phyloP scores from a whole-genome alignment of 2,329 filamentous ascomycete species.

The Fusarium tricinctum region DNA sequence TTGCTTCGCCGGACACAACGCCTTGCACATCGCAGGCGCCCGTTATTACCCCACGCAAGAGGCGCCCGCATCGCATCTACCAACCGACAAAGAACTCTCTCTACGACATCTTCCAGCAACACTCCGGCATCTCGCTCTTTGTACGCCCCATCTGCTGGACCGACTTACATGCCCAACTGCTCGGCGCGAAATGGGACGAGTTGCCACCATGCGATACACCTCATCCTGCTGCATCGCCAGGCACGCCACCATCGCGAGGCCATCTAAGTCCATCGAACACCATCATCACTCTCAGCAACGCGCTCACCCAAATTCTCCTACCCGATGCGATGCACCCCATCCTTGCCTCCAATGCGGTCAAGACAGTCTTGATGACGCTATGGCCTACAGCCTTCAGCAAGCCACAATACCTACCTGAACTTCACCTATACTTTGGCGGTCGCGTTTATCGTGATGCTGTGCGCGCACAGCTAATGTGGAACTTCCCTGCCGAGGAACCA shows the following conservation, averaged over 20 bases:
- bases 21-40: conserved; percentile 49
- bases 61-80: conserved; percentile 52
- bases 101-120: conserved; percentile 65
- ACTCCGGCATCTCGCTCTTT: conserved; percentile 64
- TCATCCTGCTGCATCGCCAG: conserved; percentile 53
- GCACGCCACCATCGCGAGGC: conserved; percentile 55
- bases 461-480: conserved; percentile 67
- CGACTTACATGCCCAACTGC: conserved; percentile 63
- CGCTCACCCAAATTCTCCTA: conserved; percentile 61
- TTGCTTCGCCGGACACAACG: conserved; percentile 39
- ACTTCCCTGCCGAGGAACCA: conserved; percentile 50
- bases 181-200: conserved; percentile 63
- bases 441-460: conserved; percentile 61
- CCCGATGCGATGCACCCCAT: conserved; percentile 53
- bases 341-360: conserved; percentile 59
- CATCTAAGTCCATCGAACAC: conserved; percentile 58
- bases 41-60: conserved; percentile 41
- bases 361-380: conserved; percentile 60
- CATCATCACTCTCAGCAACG: conserved; percentile 59
- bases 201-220: conserved; percentile 60
- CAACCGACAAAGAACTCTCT: conserved; percentile 64
- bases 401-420: conserved; percentile 54
- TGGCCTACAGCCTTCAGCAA: conserved; percentile 57
- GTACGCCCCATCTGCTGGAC: conserved; percentile 69
- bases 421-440: conserved; percentile 65